Evolutionary conservation across 768 basidiomycete species (phyloP).

Genomic region (Trametes cubensis): DNA sequence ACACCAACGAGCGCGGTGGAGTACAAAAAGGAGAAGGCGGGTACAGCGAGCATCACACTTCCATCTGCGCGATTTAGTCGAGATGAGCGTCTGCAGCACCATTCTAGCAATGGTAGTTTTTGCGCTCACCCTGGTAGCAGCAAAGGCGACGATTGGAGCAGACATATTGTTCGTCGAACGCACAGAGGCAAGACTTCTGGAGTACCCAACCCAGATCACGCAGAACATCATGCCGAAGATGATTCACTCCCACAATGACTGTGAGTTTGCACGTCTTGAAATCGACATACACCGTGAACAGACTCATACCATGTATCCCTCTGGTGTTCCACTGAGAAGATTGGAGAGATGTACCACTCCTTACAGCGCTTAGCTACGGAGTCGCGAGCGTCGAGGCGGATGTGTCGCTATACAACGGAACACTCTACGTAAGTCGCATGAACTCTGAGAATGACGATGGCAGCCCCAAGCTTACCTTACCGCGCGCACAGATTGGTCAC

Average conservation of each 20-base stretch:
- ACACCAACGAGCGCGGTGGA: too few relatives aligned
- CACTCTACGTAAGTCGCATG: conserved; percentile 42
- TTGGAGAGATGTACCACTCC: conserved; percentile 54
- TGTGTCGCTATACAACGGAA: conserved; percentile 49
- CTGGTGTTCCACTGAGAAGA: conserved; percentile 35
- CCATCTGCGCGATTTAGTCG: too few relatives aligned
- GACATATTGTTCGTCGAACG: conserved; percentile 25
- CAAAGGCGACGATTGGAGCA: conserved; percentile 27
- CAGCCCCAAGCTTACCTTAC: neutral
- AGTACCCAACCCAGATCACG: conserved; percentile 51
- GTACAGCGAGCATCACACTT: too few relatives aligned
- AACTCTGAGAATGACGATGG: neutral
- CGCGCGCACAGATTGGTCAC: conserved; percentile 44
- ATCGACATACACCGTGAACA: neutral
- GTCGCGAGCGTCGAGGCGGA: conserved; percentile 58
- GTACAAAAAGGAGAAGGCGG: too few relatives aligned
- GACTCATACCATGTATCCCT: neutral
- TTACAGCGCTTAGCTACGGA: conserved; percentile 51
- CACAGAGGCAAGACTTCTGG: conserved; percentile 43
- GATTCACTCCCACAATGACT: conserved; percentile 61
- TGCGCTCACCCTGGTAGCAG: conserved; percentile 9
- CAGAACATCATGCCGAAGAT: conserved; percentile 49
- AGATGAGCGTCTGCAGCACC: too few relatives aligned
- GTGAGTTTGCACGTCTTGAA: conserved; percentile 33
- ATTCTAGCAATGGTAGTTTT: neutral